Base-by-base conservation (phyloP, 2,329 filamentous ascomycete genomes). In the Cladosporium cucumerinum region DNA sequence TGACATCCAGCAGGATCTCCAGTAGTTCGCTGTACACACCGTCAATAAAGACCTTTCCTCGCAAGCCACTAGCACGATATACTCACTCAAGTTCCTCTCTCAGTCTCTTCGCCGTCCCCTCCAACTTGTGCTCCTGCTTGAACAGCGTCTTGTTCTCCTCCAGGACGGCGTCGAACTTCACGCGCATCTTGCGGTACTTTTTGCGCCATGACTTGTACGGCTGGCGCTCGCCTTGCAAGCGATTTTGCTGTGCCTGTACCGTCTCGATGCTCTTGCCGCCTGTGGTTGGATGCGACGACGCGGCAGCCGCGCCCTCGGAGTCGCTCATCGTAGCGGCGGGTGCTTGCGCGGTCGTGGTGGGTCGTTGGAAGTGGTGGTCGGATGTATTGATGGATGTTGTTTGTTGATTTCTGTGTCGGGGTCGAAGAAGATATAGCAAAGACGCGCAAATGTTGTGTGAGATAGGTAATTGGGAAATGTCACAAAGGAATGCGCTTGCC, bases 111-210 rank as follows among this genome's bases (percentile, higher is more conserved):
- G 92, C 91, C 4, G 92, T 90, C 69, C 89, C 87, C 67, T 90
- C 87, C 39, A 93, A 91, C 78, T 89, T 89, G 76, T 91, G 90
- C 77, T 95, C 93, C 63, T 91, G 84, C 72, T 87, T 87, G 78
- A 95, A 95, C 66, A 95, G 84, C 63, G 88, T 85, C 78, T 96
- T 95, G 76, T 92, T 91, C 69, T 92, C 87, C 65, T 89, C 86
- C 86, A 93, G 91, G 73, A 87, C 87, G 59, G 87, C 83, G 71
- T 95, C 90, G 74, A 95, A 96, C 30, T 84, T 82, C 75, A 89
- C 84, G 79, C 90, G 89, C 87, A 95, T 91, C 84, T 96, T 96
- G 72, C 90, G 89, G 78, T 96, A 99, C 82, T 99, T 99, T 81
- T 97, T 96, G 66, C 75, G 75, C 73, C 74, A 77, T 67, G 75